phyloP scores from a whole-genome alignment of 2,329 filamentous ascomycete genomes.

The Aspergillus niger region DNA sequence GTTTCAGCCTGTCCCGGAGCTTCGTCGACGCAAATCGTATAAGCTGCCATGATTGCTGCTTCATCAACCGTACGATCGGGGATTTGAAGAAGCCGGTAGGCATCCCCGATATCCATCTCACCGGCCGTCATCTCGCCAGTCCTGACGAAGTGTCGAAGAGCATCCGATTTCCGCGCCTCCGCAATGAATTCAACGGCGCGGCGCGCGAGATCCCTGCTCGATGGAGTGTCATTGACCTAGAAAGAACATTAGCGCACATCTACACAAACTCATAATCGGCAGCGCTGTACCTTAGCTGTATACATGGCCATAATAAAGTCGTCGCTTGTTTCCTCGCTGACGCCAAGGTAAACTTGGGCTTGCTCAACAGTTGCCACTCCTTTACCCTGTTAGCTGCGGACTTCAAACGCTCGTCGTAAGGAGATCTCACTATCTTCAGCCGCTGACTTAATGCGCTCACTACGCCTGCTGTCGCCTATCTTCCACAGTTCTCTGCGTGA shows the following conservation, averaged over 20 bases:
- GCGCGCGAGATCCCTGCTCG: constrained; percentile 52
- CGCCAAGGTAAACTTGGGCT: constrained; percentile 63
- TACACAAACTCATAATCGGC: background rate
- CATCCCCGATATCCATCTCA: constrained; percentile 59
- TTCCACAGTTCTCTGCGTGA: constrained; percentile 59
- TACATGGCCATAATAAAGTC: constrained; percentile 61
- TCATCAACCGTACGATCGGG: constrained; percentile 55
- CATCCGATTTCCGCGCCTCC: constrained; percentile 57
- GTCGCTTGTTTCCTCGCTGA: constrained; percentile 53
- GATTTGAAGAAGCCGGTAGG: constrained; percentile 55
- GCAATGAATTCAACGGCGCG: constrained; percentile 63
- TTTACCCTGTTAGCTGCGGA: constrained; percentile 20
- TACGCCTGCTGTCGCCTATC: constrained; percentile 61
- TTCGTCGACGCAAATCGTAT: constrained; percentile 49
- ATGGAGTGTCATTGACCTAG: constrained; percentile 55
- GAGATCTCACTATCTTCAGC: constrained; percentile 56
- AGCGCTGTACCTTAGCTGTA: constrained; percentile 53
- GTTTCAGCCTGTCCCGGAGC: constrained; percentile 48
- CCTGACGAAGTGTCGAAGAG: constrained; percentile 55
- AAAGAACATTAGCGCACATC: constrained; percentile 9
- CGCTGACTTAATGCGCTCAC: constrained; percentile 59
- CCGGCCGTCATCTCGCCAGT: constrained; percentile 53
- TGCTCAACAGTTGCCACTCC: constrained; percentile 64
- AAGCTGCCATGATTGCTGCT: constrained; percentile 53
- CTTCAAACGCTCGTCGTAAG: background rate